Evolutionary conservation across 1,284 basidiomycete species (phyloP).

Genomic region (Irpex rosettiformis): DNA sequence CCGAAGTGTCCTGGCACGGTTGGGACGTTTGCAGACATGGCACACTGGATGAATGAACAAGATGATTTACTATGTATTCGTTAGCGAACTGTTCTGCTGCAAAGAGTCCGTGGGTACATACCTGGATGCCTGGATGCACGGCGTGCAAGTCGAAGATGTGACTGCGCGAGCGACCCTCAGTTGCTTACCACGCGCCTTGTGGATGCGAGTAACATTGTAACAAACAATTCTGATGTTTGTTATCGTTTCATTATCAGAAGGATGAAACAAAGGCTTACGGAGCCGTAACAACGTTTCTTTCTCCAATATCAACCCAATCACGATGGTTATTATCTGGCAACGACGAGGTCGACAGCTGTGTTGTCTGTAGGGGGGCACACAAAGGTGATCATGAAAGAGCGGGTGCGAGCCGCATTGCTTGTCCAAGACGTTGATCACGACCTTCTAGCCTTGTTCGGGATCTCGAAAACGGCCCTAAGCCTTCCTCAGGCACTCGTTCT

Average conservation of each 20-base stretch:
- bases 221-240: no score
- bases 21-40: slow-evolving; percentile 10
- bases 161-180: no score
- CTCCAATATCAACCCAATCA: not conserved
- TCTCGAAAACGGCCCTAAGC: not conserved
- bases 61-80: not conserved
- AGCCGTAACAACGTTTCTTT: not conserved
- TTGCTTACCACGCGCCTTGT: no score
- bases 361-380: not conserved
- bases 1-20: slow-evolving; percentile 19
- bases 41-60: not conserved
- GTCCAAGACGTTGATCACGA: not conserved
- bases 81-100: no score
- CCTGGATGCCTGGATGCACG: no score
- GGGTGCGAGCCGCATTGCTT: not conserved
- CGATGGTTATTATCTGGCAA: not conserved
- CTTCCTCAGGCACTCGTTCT: not conserved
- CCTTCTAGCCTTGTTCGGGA: not conserved
- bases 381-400: not conserved
- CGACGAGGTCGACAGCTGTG: not conserved
- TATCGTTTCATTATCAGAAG: no score
- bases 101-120: no score
- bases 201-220: no score
- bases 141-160: no score
- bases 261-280: no score